phyloP scores from a whole-genome alignment of 345 rosid species.

The Acer campestre region DNA sequence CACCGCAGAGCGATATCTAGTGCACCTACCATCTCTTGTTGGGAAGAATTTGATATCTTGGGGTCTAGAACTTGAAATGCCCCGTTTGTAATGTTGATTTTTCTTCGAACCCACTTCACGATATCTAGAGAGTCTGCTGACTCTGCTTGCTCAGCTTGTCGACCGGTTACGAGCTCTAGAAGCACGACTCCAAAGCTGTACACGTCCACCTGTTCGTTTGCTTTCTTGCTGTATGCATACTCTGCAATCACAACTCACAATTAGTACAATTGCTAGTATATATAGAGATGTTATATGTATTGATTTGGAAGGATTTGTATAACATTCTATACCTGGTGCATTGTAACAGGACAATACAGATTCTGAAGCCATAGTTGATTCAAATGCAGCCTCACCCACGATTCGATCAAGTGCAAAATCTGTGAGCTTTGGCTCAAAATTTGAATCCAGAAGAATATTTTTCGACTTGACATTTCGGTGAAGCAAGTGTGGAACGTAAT shows the following conservation, averaged over 20 bases:
- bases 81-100: constrained; percentile 79
- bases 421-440: constrained; percentile 73
- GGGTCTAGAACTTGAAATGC: constrained; percentile 72
- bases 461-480: constrained; percentile 79
- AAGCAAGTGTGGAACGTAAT: constrained; percentile 72
- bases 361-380: constrained; percentile 56
- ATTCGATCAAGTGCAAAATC: constrained; percentile 79
- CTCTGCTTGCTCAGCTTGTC: constrained; percentile 54
- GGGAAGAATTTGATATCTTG: constrained; percentile 47
- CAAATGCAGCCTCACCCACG: constrained; percentile 80
- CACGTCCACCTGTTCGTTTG: constrained; percentile 83
- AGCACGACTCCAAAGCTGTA: constrained; percentile 90
- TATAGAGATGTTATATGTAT: not conserved
- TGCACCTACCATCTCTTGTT: constrained; percentile 65
- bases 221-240: constrained; percentile 67
- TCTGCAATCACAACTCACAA: constrained; percentile 49
- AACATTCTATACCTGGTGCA: constrained; percentile 66
- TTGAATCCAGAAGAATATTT: constrained; percentile 75
- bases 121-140: constrained; percentile 60
- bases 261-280: not conserved
- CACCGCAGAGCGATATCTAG: constrained; percentile 74
- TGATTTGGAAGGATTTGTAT: not conserved
- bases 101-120: constrained; percentile 87
- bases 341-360: constrained; percentile 61
- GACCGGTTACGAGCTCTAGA: constrained; percentile 78